A percentile compares a stretch with the other conserved stretches of the same genome.
These are phyloP conservation scores for Quercus cerris DNA, from an alignment of 306 rosid species.

Conservation along the genomic window DNA sequence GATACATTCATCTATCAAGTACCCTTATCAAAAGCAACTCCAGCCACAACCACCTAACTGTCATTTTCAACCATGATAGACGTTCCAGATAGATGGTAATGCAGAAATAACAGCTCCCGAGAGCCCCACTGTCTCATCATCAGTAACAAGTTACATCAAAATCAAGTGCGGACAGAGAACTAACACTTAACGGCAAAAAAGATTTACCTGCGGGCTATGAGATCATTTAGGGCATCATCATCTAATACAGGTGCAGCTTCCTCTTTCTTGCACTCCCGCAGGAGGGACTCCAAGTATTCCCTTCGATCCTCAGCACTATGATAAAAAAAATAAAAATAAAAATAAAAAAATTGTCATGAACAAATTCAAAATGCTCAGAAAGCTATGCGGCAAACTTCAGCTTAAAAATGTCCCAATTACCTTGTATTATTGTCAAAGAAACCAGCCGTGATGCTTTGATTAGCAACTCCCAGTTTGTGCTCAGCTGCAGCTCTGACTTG, in stretches of 20 bases:
- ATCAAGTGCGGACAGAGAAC: slow-evolving; percentile 15
- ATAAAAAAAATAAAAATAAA: background rate
- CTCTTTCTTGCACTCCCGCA: slow-evolving; percentile 97
- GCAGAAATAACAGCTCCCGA: slow-evolving; percentile 14
- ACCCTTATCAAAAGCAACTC: background rate
- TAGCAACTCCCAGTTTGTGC: slow-evolving; percentile 99
- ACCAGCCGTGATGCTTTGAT: slow-evolving; percentile 99
- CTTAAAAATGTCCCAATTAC: slow-evolving; percentile 35
- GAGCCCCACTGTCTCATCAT: background rate
- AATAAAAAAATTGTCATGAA: slow-evolving; percentile 7
- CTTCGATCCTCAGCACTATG: slow-evolving; percentile 98
- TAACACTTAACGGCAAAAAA: slow-evolving; percentile 8
- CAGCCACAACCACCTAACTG: slow-evolving; percentile 5
- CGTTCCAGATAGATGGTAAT: slow-evolving; percentile 17
- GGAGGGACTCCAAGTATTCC: slow-evolving; percentile 93
- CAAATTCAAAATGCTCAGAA: slow-evolving; percentile 17
- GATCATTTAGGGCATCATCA: slow-evolving; percentile 92
- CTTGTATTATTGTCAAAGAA: slow-evolving; percentile 99
- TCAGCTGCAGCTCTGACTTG: slow-evolving; percentile 99
- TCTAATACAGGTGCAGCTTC: slow-evolving; percentile 98
- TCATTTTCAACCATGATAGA: slow-evolving; percentile 7
- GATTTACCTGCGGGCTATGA: slow-evolving; percentile 89
- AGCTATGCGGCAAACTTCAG: slow-evolving; percentile 1
- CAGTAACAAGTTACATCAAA: slow-evolving; percentile 10
- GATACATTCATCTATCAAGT: background rate